A percentile compares a stretch with the other conserved stretches of the same genome.
Evolutionary conservation across 805 yeast genomes (phyloP).

Genomic region (Brettanomyces bruxellensis): DNA sequence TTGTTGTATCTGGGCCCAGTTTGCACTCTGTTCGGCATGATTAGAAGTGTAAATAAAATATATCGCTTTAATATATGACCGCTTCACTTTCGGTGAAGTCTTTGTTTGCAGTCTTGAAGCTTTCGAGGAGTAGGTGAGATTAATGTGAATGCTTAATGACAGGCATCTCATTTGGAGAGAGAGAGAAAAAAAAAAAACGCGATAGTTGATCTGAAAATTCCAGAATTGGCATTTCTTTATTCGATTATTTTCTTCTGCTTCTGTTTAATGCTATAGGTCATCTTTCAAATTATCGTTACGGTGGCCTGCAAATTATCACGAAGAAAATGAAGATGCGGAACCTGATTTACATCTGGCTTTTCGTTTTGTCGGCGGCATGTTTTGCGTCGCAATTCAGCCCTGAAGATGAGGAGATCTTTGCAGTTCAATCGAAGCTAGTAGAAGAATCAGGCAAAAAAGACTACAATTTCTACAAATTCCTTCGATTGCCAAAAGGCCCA

Average conservation of each 20-base stretch:
- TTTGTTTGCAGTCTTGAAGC: no score
- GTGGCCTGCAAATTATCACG: no score
- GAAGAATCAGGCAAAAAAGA: slow-evolving; percentile 35
- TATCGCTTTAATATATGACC: no score
- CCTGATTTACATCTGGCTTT: background rate
- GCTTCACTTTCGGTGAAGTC: no score
- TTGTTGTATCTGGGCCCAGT: slow-evolving; percentile 9
- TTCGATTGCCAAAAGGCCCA: slow-evolving; percentile 34
- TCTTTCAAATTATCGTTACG: no score
- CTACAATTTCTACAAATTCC: slow-evolving; percentile 61
- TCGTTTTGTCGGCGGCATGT: background rate
- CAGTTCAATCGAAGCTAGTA: slow-evolving; percentile 55
- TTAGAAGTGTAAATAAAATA: no score
- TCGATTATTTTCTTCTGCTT: no score
- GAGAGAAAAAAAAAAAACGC: background rate
- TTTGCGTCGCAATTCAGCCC: slow-evolving; percentile 13
- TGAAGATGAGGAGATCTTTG: slow-evolving; percentile 76
- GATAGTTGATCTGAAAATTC: background rate
- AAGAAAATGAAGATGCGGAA: no score
- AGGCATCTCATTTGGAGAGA: background rate
- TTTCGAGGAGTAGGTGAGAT: no score
- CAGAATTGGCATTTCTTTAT: no score
- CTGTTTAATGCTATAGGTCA: no score
- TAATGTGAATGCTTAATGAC: no score
- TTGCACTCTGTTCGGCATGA: background rate